phyloP scores from a whole-genome alignment of 345 rosid genomes.

The Mallotus nudiflorus region DNA sequence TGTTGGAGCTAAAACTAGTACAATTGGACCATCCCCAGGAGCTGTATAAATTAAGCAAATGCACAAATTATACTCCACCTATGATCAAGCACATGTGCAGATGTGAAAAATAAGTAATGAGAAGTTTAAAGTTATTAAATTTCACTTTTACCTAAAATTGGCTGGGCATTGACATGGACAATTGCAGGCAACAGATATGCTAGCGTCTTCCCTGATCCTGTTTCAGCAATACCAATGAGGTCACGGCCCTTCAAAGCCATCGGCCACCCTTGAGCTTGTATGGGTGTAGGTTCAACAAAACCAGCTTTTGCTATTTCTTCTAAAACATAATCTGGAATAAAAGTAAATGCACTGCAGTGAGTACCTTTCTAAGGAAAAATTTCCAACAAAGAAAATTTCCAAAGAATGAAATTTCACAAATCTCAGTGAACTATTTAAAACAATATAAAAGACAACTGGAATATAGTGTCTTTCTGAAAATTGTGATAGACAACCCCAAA shows the following conservation, averaged over 20 bases:
- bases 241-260: constrained; percentile 99
- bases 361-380: neutral
- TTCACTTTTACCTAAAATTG: constrained; percentile 64
- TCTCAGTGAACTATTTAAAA: neutral
- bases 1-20: constrained; percentile 96
- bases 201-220: constrained; percentile 97
- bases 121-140: constrained; percentile 4
- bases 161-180: constrained; percentile 98
- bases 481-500: neutral
- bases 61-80: neutral
- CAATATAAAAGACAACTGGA: neutral
- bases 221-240: constrained; percentile 96
- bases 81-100: neutral
- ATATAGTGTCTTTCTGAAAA: neutral
- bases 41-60: constrained; percentile 46
- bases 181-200: constrained; percentile 94
- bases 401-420: neutral
- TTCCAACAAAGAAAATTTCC: neutral
- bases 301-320: constrained; percentile 95
- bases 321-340: constrained; percentile 77
- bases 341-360: constrained; percentile 16
- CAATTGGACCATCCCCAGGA: constrained; percentile 97
- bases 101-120: neutral
- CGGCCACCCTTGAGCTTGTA: constrained; percentile 99
- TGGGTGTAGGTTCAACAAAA: constrained; percentile 91